Evolutionary conservation across 805 yeast genomes (phyloP), one percentile per base, ranked within the genome.

Genomic region (Phaffomyces antillensis): DNA sequence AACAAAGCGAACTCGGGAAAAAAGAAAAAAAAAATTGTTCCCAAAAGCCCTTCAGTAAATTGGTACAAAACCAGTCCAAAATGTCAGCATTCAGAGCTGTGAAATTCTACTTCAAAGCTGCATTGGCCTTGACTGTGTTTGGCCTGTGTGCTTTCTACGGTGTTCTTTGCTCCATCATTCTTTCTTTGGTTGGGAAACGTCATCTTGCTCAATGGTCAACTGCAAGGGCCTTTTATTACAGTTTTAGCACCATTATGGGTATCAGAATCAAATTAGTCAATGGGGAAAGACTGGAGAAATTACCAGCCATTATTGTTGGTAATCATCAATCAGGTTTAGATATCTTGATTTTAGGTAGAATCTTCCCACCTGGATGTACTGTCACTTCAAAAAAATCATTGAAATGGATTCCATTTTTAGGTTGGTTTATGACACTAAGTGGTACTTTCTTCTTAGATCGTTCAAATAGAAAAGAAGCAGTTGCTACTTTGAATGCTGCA

Each of bases 311-410:
- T 46, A 73, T 86, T 42, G 71, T 91, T 5, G 79, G 93, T 11
- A 91, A 91, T 67, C 99, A 91, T 69, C 99, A 91, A 69, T 79
- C 93, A 30, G 88, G 87, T 30, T 66, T 93, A 52, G 99, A 93
- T 62, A 79, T 93, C 46, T 71, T 85, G 41, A 66, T 90, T 47
- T 70, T 93, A 52, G 98, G 96, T 25, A 78, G 76, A 52, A 65
- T 87, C 36, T 93, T 93, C 72, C 96, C 96, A 42, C 79, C 80
- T 40, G 87, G 86, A 41, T 88, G 90, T 69, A 81, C 90, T 8
- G 96, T 93, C 39, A 93, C 98, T 1, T 93, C 97, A 32, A 93
- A 93, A 66, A 81, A 79, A 62, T 83, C 86, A 6, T 73, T 93
- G 57, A 80, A 86, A 56, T 87, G 77, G 60, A 70, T 88, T 42